Evolutionary conservation across 257 asterid genomes (phyloP).

Genomic region (Nicotiana sylvestris): DNA sequence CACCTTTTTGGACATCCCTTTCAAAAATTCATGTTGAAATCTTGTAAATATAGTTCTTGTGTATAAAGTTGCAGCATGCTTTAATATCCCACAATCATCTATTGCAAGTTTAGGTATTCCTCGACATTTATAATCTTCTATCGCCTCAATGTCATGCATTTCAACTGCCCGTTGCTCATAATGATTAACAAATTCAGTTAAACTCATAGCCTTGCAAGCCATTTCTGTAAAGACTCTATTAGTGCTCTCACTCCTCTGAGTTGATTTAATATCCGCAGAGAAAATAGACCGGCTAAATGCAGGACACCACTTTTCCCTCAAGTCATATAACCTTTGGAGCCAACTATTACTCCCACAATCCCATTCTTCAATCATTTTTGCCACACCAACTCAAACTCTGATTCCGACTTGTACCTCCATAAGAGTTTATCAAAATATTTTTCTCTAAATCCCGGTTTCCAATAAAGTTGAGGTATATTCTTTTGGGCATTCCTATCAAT

Average conservation of each 20-base stretch:
- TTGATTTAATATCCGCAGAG: background rate
- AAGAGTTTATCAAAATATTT: background rate
- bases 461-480: background rate
- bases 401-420: background rate
- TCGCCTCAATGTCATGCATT: background rate
- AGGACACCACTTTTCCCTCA: background rate
- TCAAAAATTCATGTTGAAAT: background rate
- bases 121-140: background rate
- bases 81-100: background rate
- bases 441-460: background rate
- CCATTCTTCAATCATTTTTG: background rate
- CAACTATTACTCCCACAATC: background rate
- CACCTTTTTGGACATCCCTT: too few relatives aligned
- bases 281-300: background rate
- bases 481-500: background rate
- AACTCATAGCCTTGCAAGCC: background rate
- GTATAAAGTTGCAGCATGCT: background rate
- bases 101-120: background rate
- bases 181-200: background rate
- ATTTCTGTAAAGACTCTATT: background rate
- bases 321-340: background rate
- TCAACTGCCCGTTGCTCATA: background rate
- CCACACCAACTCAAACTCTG: background rate
- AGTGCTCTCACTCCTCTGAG: slow-evolving; percentile 10
- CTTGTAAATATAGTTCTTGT: background rate